Percentiles rank a stretch among this genome's conserved stretches.
Evolutionary conservation across 495 filamentous ascomycete species (phyloP).

Genomic region (Pyrenula massariospora): DNA sequence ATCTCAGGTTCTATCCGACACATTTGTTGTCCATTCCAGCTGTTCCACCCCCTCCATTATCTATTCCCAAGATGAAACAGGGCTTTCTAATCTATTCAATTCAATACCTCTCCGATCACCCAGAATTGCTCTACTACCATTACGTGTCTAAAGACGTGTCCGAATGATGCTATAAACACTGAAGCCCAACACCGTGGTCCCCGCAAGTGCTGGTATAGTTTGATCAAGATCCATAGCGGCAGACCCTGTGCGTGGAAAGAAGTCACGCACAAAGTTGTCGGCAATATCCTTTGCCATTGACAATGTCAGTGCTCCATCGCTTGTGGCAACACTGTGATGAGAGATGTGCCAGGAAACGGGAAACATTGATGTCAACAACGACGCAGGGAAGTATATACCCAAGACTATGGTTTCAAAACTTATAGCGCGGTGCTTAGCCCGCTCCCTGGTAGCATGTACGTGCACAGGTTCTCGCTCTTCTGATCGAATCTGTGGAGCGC

Average conservation of each 20-base stretch:
- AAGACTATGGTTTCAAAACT: not conserved
- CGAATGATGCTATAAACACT: not conserved
- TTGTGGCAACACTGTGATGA: not conserved
- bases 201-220: not conserved
- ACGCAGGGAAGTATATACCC: not conserved
- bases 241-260: not conserved
- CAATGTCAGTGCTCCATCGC: not conserved
- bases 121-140: too few relatives aligned
- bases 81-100: too few relatives aligned
- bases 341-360: not conserved
- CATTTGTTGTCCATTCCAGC: too few relatives aligned
- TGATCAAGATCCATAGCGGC: not conserved
- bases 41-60: too few relatives aligned
- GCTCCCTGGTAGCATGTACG: not conserved
- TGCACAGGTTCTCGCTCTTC: not conserved
- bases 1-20: too few relatives aligned
- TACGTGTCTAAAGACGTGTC: too few relatives aligned
- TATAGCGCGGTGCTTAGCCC: not conserved
- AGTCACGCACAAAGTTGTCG: not conserved
- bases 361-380: too few relatives aligned
- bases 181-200: not conserved
- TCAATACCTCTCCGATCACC: too few relatives aligned
- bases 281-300: not conserved
- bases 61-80: too few relatives aligned
- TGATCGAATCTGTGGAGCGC: not conserved